Conservation (phyloP, 345 rosid species). For the Xanthoceras sorbifolium region DNA sequence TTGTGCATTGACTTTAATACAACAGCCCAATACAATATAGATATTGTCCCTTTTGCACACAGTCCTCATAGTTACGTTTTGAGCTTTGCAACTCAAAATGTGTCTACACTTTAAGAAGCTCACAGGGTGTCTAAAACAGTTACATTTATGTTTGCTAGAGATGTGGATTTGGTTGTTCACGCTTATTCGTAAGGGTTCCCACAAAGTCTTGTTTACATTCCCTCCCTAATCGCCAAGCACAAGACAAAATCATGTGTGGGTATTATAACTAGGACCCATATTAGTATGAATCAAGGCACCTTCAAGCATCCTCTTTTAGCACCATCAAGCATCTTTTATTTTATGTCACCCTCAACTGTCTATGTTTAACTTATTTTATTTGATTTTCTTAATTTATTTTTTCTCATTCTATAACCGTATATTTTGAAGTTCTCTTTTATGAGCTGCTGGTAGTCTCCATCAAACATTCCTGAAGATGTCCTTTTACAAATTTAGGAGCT, state of each 20-base stretch:
- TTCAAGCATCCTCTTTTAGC: not conserved
- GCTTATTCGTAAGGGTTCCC: not conserved
- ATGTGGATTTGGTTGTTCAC: not conserved
- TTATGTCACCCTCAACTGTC: not conserved
- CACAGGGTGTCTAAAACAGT: not conserved
- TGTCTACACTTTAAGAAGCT: not conserved
- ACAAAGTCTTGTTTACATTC: not conserved
- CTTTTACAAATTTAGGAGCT: too few species aligned
- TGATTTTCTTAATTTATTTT: too few species aligned
- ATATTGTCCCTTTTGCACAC: not conserved
- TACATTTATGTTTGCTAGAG: not conserved
- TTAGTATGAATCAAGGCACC: not conserved
- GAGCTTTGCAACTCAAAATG: not conserved
- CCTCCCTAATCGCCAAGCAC: not conserved
- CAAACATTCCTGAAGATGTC: not conserved
- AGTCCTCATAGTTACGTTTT: not conserved
- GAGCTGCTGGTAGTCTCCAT: not conserved
- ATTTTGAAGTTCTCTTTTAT: not conserved
- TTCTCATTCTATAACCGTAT: too few species aligned
- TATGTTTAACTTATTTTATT: not conserved
- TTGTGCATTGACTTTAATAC: not conserved
- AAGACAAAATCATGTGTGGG: too few species aligned
- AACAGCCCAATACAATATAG: not conserved
- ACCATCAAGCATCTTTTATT: not conserved
- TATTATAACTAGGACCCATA: too few species aligned